Conservation (phyloP, 495 filamentous ascomycete species). For the Xylaria flabelliformis region DNA sequence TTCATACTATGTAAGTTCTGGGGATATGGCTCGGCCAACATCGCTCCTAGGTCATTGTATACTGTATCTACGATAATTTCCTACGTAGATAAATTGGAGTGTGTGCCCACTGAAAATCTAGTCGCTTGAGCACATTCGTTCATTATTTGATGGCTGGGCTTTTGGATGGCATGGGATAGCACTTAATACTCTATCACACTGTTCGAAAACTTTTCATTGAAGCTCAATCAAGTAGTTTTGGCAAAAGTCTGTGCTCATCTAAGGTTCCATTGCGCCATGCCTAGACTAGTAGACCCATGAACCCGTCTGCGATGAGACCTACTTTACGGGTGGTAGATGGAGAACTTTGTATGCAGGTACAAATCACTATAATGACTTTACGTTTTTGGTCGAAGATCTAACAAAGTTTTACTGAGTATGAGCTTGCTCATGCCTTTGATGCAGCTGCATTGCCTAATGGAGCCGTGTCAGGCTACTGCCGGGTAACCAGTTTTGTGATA, state of each 20-base stretch:
- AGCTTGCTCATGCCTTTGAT: constrained; percentile 1
- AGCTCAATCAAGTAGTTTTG: too few relatives aligned
- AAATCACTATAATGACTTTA: background rate
- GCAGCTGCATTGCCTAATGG: background rate
- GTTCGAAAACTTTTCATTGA: constrained; percentile 1
- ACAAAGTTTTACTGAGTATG: background rate
- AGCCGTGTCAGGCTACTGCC: constrained; percentile 8
- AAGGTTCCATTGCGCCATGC: constrained; percentile 12
- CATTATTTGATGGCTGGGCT: background rate
- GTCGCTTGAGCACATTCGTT: background rate
- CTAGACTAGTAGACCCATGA: background rate
- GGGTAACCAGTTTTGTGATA: background rate
- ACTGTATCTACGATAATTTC: background rate
- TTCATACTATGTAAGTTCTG: background rate
- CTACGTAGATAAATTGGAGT: background rate
- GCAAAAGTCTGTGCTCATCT: constrained; percentile 10
- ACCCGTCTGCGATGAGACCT: background rate
- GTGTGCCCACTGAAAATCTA: background rate
- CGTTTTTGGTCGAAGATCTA: too few relatives aligned
- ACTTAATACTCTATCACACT: background rate
- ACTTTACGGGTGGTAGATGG: background rate
- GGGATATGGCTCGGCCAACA: background rate
- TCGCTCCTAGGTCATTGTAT: background rate
- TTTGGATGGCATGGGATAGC: background rate
- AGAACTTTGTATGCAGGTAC: background rate